Evolutionary conservation across 2,329 filamentous ascomycete genomes (phyloP).

Genomic region (Pseudocercospora vitis): DNA sequence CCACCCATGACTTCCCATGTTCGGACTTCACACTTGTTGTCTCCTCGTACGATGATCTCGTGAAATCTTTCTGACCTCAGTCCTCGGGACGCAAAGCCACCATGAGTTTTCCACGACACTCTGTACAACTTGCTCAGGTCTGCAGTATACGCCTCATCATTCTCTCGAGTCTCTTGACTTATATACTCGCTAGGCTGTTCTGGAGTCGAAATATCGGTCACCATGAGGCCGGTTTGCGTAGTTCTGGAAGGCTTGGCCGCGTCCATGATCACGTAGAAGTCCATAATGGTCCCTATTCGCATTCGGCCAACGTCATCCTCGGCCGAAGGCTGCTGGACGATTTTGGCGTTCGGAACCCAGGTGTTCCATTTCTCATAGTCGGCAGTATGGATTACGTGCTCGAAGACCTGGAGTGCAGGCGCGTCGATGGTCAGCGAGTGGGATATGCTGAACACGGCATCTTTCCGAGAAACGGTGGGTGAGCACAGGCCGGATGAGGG

Average conservation of each 20-base stretch:
- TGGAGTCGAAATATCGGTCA: conserved; percentile 34
- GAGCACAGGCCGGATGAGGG: conserved; percentile 30
- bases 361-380: conserved; percentile 48
- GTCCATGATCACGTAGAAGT: conserved; percentile 34
- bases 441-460: conserved; percentile 25
- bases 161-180: conserved; percentile 15
- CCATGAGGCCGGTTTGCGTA: conserved; percentile 24
- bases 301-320: conserved; percentile 19
- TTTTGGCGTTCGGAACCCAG: conserved; percentile 45
- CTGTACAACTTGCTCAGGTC: conserved; percentile 30
- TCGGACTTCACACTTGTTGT: conserved; percentile 31
- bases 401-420: conserved; percentile 42
- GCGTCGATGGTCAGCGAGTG: conserved; percentile 40
- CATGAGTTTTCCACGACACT: conserved; percentile 30
- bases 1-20: conserved; percentile 35
- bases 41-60: conserved; percentile 30
- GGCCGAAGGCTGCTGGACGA: conserved; percentile 26
- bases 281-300: conserved; percentile 23
- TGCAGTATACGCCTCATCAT: conserved; percentile 22
- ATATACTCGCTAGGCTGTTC: conserved; percentile 27
- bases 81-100: conserved; percentile 27
- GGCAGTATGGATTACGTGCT: conserved; percentile 43
- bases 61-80: conserved; percentile 34
- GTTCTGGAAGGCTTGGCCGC: conserved; percentile 26
- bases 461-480: conserved; percentile 24